Percentiles rank a stretch among this genome's conserved stretches.
phyloP scores from a whole-genome alignment of 345 rosid species.

The Diplotaxis tenuifolia region DNA sequence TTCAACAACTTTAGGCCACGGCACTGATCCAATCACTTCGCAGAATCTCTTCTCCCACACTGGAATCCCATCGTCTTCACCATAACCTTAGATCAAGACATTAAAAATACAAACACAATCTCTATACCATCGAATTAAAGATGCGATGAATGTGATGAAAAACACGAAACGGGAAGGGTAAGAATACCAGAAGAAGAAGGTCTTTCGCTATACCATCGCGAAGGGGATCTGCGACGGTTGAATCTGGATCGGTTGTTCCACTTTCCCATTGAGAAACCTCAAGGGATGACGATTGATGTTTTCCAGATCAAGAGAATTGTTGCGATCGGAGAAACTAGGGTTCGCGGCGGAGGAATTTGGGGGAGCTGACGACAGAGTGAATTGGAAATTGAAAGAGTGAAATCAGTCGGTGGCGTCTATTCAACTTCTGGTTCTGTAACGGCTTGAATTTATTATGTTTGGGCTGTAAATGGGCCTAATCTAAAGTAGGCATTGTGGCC shows the following conservation, averaged over 20 bases:
- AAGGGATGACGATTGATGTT: background rate
- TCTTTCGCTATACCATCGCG: conserved; percentile 33
- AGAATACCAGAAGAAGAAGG: conserved; percentile 9
- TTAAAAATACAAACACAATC: background rate
- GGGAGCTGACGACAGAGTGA: conserved; percentile 7
- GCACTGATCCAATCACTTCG: conserved; percentile 56
- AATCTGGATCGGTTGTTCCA: conserved; percentile 33
- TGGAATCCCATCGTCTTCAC: conserved; percentile 54
- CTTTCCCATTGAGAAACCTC: conserved; percentile 27
- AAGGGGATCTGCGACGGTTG: conserved; percentile 34
- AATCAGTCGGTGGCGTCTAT: background rate
- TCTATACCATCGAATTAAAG: background rate
- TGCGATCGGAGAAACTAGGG: background rate
- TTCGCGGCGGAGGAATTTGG: conserved; percentile 6
- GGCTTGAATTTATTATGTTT: background rate
- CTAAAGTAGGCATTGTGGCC: background rate
- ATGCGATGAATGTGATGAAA: background rate
- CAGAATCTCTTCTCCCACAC: conserved; percentile 80
- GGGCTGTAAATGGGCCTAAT: conserved; percentile 19
- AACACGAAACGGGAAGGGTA: background rate
- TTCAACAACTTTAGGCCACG: conserved; percentile 68
- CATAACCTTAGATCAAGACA: conserved; percentile 28
- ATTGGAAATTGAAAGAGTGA: background rate
- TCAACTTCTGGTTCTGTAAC: background rate
- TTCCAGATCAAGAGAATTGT: background rate